Conservation (phyloP, 1,139 yeast genomes). For the Geotrichum histeridarum region DNA sequence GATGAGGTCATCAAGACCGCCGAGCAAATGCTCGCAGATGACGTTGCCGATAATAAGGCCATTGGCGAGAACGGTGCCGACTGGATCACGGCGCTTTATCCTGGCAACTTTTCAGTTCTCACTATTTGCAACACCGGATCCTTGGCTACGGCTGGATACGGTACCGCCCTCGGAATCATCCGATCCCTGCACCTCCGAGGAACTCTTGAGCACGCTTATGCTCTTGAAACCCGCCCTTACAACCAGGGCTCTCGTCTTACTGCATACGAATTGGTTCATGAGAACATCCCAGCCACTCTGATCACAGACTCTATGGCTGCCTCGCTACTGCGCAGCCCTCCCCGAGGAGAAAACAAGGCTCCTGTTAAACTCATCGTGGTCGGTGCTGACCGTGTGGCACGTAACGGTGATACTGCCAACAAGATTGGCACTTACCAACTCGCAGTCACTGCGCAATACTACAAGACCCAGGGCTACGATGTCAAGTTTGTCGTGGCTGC, state of each 20-base stretch:
- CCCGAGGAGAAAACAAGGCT: constrained; percentile 39
- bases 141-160: constrained; percentile 94
- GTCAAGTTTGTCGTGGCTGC: constrained; percentile 91
- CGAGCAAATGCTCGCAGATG: constrained; percentile 61
- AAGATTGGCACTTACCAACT: constrained; percentile 95
- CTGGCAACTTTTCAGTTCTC: constrained; percentile 55
- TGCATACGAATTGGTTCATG: constrained; percentile 82
- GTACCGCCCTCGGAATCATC: constrained; percentile 90
- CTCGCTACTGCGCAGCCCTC: constrained; percentile 47
- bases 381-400: constrained; percentile 96
- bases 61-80: constrained; percentile 79
- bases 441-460: constrained; percentile 56
- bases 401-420: constrained; percentile 88
- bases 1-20: constrained; percentile 48
- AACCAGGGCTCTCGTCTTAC: constrained; percentile 94
- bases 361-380: constrained; percentile 76
- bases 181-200: constrained; percentile 52
- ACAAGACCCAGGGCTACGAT: constrained; percentile 32
- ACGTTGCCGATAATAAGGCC: constrained; percentile 64
- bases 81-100: constrained; percentile 44
- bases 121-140: constrained; percentile 67
- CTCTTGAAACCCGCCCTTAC: constrained; percentile 93
- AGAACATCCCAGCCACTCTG: constrained; percentile 78
- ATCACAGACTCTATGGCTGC: constrained; percentile 92
- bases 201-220: constrained; percentile 65